These are phyloP conservation scores for Cyclotella baltica DNA, from an alignment of 108 stramenopile genomes.

Conservation along the genomic window DNA sequence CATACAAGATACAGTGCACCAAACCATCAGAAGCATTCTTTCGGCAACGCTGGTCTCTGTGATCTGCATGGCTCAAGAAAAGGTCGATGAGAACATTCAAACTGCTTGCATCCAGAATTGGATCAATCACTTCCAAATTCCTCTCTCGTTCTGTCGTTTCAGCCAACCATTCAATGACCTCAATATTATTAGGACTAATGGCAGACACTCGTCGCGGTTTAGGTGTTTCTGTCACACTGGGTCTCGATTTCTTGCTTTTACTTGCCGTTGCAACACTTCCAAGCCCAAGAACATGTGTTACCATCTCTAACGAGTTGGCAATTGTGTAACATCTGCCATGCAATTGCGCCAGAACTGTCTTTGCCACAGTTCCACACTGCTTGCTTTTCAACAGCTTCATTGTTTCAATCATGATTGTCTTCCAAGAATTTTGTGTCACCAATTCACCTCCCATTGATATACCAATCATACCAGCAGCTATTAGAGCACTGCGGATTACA, in stretches of 20 bases:
- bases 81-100: slow-evolving; percentile 48
- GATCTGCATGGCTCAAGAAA: slow-evolving; percentile 54
- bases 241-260: slow-evolving; percentile 34
- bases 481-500: slow-evolving; percentile 60
- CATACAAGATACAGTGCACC: slow-evolving; percentile 53
- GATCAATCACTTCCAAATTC: slow-evolving; percentile 47
- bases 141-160: slow-evolving; percentile 57
- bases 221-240: slow-evolving; percentile 21
- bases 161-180: slow-evolving; percentile 65
- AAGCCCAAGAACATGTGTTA: slow-evolving; percentile 61
- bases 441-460: slow-evolving; percentile 54
- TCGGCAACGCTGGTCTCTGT: slow-evolving; percentile 62
- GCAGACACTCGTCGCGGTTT: slow-evolving; percentile 36
- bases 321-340: slow-evolving; percentile 63
- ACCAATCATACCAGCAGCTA: slow-evolving; percentile 64
- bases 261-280: slow-evolving; percentile 40
- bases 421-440: slow-evolving; percentile 52
- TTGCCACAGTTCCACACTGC: slow-evolving; percentile 57
- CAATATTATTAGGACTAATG: slow-evolving; percentile 35
- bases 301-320: slow-evolving; percentile 49
- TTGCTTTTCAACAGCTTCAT: slow-evolving; percentile 65
- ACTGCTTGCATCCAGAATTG: slow-evolving; percentile 46
- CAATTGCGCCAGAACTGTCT: slow-evolving; percentile 52
- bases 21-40: slow-evolving; percentile 54
- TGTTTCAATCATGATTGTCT: slow-evolving; percentile 63